Percentiles rank a stretch among this genome's conserved stretches.
phyloP scores from a whole-genome alignment of 345 rosid genomes.

The Syzygium grande region DNA sequence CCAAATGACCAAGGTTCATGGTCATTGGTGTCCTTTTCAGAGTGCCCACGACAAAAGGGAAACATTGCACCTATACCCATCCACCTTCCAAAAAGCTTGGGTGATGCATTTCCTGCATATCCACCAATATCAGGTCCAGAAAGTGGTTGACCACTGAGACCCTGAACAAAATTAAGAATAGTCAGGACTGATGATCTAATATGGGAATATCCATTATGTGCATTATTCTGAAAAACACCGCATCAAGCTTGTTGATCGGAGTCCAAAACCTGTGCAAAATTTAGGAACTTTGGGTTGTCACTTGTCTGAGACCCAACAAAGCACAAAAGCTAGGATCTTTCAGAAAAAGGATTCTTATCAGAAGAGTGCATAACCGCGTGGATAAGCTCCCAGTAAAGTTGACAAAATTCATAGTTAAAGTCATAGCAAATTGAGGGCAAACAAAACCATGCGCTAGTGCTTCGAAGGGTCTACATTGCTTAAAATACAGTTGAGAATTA shows the following conservation, averaged over 20 bases:
- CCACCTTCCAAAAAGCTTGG: conserved; percentile 88
- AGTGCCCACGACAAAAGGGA: conserved; percentile 90
- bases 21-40: conserved; percentile 54
- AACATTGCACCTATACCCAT: conserved; percentile 93
- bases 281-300: neutral
- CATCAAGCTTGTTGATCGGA: neutral
- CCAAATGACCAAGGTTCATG: conserved; percentile 99
- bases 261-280: neutral
- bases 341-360: neutral
- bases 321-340: neutral
- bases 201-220: neutral
- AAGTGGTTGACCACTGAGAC: conserved; percentile 90
- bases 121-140: conserved; percentile 99
- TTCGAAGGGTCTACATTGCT: neutral
- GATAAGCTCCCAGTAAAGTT: neutral
- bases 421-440: neutral
- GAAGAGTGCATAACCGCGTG: neutral
- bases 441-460: neutral
- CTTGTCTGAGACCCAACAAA: neutral
- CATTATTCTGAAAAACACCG: neutral
- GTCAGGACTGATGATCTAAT: neutral
- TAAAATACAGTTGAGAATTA: neutral
- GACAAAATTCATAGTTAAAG: neutral
- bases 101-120: conserved; percentile 80
- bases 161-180: conserved; percentile 32